Base-by-base conservation (phyloP, 2,329 filamentous ascomycete species). In the Fusarium subtropicale region DNA sequence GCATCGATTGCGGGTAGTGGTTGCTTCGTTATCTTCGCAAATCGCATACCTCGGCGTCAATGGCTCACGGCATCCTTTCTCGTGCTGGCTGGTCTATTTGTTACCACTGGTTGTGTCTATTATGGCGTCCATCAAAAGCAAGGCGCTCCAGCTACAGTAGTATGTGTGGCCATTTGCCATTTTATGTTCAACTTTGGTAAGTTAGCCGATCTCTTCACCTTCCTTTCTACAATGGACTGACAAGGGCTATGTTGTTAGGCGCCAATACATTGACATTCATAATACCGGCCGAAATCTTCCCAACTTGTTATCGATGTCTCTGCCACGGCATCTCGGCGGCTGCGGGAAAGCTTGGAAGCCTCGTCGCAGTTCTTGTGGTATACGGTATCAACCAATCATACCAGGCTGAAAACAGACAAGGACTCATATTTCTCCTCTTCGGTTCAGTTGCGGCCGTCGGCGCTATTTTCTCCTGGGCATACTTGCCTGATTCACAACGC, bases 231-330 rank as follows among this genome's bases (percentile, higher is more conserved):
- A 7, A 34, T 12, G 16, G 26, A 22, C 31, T 54, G 12, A 30
- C 24, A 36, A 33, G 12, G 22, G 45, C 56, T 52, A 36, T 52
- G 15, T 12, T 20, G 28, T 15, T 15, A 84, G 84, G 87, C 13
- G 87, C 87, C 42, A 90, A 90, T 70, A 87, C 86, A 1, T 83
- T 89, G 13, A 90, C 87, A 0, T 90, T 90, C 71, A 86, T 90
- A 56, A 85, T 90, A 18, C 87, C 88, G 2, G 88, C 87, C 42
- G 88, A 91, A 73, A 85, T 89, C 42, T 91, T 91, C 74, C 88
- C 87, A 0, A 90, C 88, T 3, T 83, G 84, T 66, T 90, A 89
- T 70, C 84, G 88, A 41, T 88, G 84, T 52, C 88, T 87, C 1
- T 89, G 87, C 61, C 87, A 89, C 71, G 87, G 87, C 26, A 87